Evolutionary conservation across 1,139 yeast species (phyloP).

Genomic region (Ogataea hybrid): DNA sequence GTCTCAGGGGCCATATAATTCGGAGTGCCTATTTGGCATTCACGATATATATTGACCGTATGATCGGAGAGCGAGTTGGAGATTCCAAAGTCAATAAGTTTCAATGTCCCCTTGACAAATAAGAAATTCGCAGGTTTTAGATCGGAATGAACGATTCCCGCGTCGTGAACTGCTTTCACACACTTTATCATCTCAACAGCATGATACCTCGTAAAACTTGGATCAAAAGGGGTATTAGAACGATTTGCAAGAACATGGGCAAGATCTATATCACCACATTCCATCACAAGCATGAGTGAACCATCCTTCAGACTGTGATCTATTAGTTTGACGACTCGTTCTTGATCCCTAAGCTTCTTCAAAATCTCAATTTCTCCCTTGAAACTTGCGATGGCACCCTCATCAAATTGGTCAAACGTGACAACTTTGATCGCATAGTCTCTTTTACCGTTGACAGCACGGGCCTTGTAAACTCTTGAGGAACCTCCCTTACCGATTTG

Average conservation of each 20-base stretch:
- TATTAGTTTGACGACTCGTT: constrained; percentile 73
- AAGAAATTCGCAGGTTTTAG: constrained; percentile 94
- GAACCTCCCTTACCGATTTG: constrained; percentile 91
- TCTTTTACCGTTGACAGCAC: constrained; percentile 41
- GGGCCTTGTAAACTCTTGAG: constrained; percentile 86
- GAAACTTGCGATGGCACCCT: constrained; percentile 68
- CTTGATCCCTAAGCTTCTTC: constrained; percentile 54
- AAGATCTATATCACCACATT: constrained; percentile 90
- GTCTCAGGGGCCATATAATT: constrained; percentile 99
- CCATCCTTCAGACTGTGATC: constrained; percentile 72
- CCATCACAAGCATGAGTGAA: constrained; percentile 78
- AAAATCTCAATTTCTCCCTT: constrained; percentile 87
- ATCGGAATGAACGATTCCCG: constrained; percentile 92
- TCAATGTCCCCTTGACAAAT: constrained; percentile 78
- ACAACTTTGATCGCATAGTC: constrained; percentile 84
- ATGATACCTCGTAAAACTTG: constrained; percentile 79
- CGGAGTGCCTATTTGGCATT: constrained; percentile 92
- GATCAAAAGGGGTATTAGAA: constrained; percentile 54
- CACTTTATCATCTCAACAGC: constrained; percentile 79
- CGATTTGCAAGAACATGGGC: constrained; percentile 76
- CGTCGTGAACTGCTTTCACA: constrained; percentile 82
- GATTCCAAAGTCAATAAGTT: constrained; percentile 93
- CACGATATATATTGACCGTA: constrained; percentile 86
- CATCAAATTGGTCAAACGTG: constrained; percentile 77
- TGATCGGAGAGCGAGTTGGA: constrained; percentile 94